phyloP scores from a whole-genome alignment of 2,329 filamentous ascomycete genomes.

The Lasiodiplodia sp. region DNA sequence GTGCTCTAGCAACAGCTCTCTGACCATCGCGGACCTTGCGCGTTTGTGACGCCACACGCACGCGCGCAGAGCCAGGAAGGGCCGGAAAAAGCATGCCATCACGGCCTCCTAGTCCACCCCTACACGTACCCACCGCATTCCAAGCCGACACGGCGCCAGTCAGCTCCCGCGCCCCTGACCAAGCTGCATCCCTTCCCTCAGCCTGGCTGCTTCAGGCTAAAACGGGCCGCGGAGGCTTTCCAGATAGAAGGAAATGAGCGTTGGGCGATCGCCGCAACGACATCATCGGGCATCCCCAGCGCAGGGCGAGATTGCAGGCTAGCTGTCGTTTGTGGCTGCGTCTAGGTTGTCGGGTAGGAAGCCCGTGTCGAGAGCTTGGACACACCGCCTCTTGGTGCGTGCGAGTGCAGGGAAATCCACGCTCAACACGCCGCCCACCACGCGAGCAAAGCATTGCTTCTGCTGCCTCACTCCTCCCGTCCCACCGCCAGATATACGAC shows the following conservation, averaged over 20 bases:
- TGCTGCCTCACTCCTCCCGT: conserved; percentile 10
- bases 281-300: conserved; percentile 8
- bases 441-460: conserved; percentile 26
- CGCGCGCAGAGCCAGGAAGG: conserved; percentile 15
- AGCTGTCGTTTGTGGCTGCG: conserved; percentile 21
- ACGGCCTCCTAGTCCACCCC: conserved; percentile 3
- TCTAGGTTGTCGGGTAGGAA: conserved; percentile 28
- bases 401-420: conserved; percentile 27
- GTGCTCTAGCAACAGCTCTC: neutral
- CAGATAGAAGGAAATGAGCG: conserved; percentile 21
- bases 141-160: conserved; percentile 18
- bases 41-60: neutral
- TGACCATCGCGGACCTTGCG: neutral
- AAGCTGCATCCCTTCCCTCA: conserved; percentile 1
- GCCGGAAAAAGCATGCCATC: conserved; percentile 18
- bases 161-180: conserved; percentile 22
- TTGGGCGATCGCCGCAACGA: conserved; percentile 7
- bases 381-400: conserved; percentile 24
- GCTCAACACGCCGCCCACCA: conserved; percentile 8
- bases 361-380: conserved; percentile 25
- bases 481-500: conserved; percentile 17
- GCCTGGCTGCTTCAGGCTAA: conserved; percentile 22
- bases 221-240: conserved; percentile 22
- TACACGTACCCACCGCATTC: conserved; percentile 24
- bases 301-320: conserved; percentile 7